A percentile compares a stretch with the other conserved stretches of the same genome.
Conservation (phyloP, 345 rosid species). For the Sisymbrium altissimum region DNA sequence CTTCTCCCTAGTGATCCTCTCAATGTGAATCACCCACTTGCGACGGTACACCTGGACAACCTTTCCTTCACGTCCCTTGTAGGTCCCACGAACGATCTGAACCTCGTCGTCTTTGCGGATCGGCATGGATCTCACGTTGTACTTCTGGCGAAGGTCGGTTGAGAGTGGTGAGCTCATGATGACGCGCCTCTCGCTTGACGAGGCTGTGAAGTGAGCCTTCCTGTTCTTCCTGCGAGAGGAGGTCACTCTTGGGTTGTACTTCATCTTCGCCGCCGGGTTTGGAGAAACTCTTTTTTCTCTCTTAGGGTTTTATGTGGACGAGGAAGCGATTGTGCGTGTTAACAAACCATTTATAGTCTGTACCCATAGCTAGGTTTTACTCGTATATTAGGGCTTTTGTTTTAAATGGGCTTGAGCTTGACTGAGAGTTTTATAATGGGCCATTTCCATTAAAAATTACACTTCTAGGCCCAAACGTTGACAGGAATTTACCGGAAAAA, state of each 20-base stretch:
- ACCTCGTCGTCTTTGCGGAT: slow-evolving; percentile 84
- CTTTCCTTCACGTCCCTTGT: slow-evolving; percentile 80
- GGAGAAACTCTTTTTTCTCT: neutral
- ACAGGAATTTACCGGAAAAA: too few relatives aligned
- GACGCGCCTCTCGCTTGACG: slow-evolving; percentile 65
- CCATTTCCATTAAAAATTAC: neutral
- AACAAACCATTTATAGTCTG: neutral
- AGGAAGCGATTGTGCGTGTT: neutral
- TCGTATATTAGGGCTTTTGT: neutral
- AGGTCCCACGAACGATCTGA: slow-evolving; percentile 75
- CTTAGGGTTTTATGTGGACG: slow-evolving; percentile 19
- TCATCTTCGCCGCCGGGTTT: slow-evolving; percentile 47
- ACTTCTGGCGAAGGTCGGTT: slow-evolving; percentile 65
- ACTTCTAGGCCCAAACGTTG: too few relatives aligned
- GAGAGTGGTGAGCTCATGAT: slow-evolving; percentile 75
- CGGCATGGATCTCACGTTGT: slow-evolving; percentile 81
- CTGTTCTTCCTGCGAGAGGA: slow-evolving; percentile 81
- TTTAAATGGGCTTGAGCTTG: neutral
- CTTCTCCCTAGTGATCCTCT: slow-evolving; percentile 77
- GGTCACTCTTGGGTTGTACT: slow-evolving; percentile 70
- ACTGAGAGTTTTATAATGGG: neutral
- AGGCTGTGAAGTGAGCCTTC: slow-evolving; percentile 76
- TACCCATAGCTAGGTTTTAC: slow-evolving; percentile 6
- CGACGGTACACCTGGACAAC: slow-evolving; percentile 75
- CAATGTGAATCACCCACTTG: slow-evolving; percentile 85